Conservation (phyloP, 2,329 filamentous ascomycete genomes). For the Botrytis aclada region DNA sequence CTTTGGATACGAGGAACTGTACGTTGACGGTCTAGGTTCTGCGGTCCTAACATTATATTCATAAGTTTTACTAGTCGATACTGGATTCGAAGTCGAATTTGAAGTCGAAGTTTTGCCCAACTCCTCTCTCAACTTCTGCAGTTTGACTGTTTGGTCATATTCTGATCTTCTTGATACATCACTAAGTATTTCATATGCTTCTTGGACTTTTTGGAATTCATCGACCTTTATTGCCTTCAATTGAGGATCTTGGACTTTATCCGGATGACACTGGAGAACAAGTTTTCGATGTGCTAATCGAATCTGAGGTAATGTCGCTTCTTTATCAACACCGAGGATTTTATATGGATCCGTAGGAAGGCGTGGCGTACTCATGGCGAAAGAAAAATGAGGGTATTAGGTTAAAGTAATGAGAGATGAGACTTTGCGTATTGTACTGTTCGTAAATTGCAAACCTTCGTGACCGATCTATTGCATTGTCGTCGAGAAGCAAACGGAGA, state of each 20-base stretch:
- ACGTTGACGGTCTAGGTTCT: constrained; percentile 43
- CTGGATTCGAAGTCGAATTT: constrained; percentile 33
- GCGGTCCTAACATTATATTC: constrained; percentile 49
- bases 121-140: constrained; percentile 60
- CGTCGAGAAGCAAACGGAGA: constrained; percentile 3
- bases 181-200: constrained; percentile 86
- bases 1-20: constrained; percentile 18
- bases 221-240: constrained; percentile 76
- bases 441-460: constrained; percentile 19
- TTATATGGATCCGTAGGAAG: constrained; percentile 67
- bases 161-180: constrained; percentile 68
- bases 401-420: constrained; percentile 5
- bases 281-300: constrained; percentile 80
- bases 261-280: constrained; percentile 83
- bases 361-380: constrained; percentile 24
- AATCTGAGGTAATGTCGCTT: constrained; percentile 69
- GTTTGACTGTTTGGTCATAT: constrained; percentile 73
- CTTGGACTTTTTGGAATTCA: constrained; percentile 88
- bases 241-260: constrained; percentile 70
- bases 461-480: constrained; percentile 19
- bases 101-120: constrained; percentile 26
- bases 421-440: neutral
- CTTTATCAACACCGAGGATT: constrained; percentile 68
- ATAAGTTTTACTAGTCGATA: constrained; percentile 40
- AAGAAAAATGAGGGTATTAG: neutral